These are phyloP conservation scores for Tuber magnatum DNA, from an alignment of 495 filamentous ascomycete genomes.

Conservation along the genomic window DNA sequence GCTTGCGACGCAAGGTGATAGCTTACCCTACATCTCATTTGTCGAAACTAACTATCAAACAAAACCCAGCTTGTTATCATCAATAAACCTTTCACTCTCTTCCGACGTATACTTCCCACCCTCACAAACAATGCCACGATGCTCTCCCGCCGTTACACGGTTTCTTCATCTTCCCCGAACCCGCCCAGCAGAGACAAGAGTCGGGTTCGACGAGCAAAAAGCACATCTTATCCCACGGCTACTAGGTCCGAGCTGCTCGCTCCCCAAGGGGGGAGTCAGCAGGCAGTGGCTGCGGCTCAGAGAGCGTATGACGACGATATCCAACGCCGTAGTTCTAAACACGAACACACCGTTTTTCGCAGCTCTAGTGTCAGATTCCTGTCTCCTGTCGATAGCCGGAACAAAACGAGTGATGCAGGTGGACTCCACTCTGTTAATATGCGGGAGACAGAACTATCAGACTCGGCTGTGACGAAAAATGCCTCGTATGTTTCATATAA, in stretches of 20 bases:
- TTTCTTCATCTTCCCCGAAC: slow-evolving; percentile 19
- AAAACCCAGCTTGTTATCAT: slow-evolving; percentile 5
- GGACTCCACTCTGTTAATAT: not conserved
- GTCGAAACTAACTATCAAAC: not conserved
- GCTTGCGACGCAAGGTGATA: not conserved
- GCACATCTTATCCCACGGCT: slow-evolving; percentile 28
- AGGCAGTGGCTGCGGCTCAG: slow-evolving; percentile 38
- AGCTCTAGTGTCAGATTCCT: slow-evolving; percentile 31
- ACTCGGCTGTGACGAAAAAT: not conserved
- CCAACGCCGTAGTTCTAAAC: slow-evolving; percentile 16
- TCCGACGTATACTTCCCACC: not conserved
- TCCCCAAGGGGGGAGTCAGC: slow-evolving; percentile 32
- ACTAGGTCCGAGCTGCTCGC: slow-evolving; percentile 34
- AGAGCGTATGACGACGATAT: slow-evolving; percentile 34
- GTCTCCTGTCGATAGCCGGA: slow-evolving; percentile 18
- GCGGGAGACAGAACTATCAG: not conserved
- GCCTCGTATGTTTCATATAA: slow-evolving; percentile 2
- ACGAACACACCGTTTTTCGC: not conserved
- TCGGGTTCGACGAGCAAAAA: slow-evolving; percentile 30
- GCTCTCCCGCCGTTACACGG: slow-evolving; percentile 31
- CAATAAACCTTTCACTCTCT: not conserved
- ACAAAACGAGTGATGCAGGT: not conserved
- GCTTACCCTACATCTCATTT: not conserved
- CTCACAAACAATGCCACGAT: slow-evolving; percentile 14
- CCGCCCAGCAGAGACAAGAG: slow-evolving; percentile 9